These are phyloP conservation scores for Kuraishia hungarica DNA, from an alignment of 805 yeast species.

Conservation along the genomic window DNA sequence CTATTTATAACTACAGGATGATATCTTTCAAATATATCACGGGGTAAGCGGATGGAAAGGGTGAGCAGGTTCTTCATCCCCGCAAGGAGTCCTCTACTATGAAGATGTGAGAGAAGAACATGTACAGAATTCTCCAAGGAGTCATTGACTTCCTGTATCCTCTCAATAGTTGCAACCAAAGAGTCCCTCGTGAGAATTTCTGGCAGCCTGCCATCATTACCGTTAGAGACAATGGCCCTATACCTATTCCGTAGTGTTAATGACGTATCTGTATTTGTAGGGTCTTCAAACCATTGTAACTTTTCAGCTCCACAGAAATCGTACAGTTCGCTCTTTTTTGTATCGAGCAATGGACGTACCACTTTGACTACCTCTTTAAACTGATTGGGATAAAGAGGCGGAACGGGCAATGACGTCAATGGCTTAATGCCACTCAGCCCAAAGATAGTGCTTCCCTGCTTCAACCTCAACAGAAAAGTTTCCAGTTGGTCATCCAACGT, in stretches of 20 bases:
- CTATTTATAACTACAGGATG: slow-evolving; percentile 17
- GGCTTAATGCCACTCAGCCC: slow-evolving; percentile 53
- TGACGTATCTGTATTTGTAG: slow-evolving; percentile 44
- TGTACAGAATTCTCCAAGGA: slow-evolving; percentile 12
- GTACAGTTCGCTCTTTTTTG: slow-evolving; percentile 34
- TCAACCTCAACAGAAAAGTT: slow-evolving; percentile 51
- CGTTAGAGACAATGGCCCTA: slow-evolving; percentile 23
- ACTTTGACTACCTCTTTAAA: slow-evolving; percentile 13
- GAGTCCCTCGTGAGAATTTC: background rate
- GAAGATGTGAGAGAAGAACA: slow-evolving; percentile 11
- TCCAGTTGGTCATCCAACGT: slow-evolving; percentile 68
- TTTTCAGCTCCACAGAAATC: slow-evolving; percentile 31
- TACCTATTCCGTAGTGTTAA: slow-evolving; percentile 53
- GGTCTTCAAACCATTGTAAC: slow-evolving; percentile 64
- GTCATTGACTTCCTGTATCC: background rate
- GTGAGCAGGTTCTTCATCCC: slow-evolving; percentile 3
- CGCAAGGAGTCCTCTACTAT: slow-evolving; percentile 1
- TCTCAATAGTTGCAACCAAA: background rate
- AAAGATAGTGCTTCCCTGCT: slow-evolving; percentile 33
- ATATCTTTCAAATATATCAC: slow-evolving; percentile 8
- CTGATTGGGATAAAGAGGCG: slow-evolving; percentile 11
- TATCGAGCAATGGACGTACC: slow-evolving; percentile 45
- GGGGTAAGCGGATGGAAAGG: slow-evolving; percentile 12
- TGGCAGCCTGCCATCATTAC: background rate
- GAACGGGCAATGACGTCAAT: slow-evolving; percentile 19